Evolutionary conservation across 345 rosid genomes (phyloP), one percentile per base, ranked within the genome.

Genomic region (Arabis alpina): DNA sequence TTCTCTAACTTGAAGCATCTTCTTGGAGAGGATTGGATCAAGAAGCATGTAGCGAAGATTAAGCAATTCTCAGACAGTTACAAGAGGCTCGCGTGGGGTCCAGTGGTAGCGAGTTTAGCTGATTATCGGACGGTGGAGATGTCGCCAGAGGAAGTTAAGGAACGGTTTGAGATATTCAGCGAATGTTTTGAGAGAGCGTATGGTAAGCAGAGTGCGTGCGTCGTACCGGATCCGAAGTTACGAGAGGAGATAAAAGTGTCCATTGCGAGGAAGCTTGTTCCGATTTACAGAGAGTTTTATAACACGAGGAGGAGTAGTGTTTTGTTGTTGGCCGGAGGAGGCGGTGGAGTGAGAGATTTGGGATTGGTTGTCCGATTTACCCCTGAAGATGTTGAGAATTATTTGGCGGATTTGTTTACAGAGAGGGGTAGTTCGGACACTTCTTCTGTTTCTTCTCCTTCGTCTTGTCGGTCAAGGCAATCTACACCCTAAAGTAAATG

Each of bases 11-110:
- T 89, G 8, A 66, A 53, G 49, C 72, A 57, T 16, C 67, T 88
- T 5, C 84, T 86, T 43, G 96, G 97, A 10, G 86, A 82, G 19
- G 91, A 81, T 3, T 89, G 97, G 96, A 42, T 86, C 50, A 43
- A 25, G 16, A 83, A 76, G 52, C 86, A 87, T 45, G 77, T 80
- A 24, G 67, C 65, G 3, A 91, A 86, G 76, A 66, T 86, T 47
- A 80, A 58, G 16, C 88, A 82, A 64, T 89, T 79, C 64, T 70
- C 84, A 0, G 80, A 76, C 9, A 86, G 66, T 40, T 91, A 87
- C 72, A 90, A 76, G 80, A 42, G 76, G 30, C 42, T 87, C 2
- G 87, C 83, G 13, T 91, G 97, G 97, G 87, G 80, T 2, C 76
- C 61, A 15, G 88, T 84, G 47, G 2, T 83, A 2, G 55, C 52